A percentile compares a stretch with the other conserved stretches of the same genome.
Evolutionary conservation across 345 rosid species (phyloP).

Genomic region (Euphorbia lathyris): DNA sequence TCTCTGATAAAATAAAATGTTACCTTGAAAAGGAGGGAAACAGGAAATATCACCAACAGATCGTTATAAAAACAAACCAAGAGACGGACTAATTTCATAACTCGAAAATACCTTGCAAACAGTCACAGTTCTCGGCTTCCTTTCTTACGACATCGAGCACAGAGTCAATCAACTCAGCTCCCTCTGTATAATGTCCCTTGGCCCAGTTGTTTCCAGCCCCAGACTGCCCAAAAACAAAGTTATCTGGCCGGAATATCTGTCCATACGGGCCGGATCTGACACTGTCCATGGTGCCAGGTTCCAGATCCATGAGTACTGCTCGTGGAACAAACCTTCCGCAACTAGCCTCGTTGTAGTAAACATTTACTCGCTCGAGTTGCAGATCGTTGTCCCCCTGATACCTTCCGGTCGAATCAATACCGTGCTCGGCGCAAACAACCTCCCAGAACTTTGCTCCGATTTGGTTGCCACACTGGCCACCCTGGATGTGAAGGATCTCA

Average conservation of each 20-base stretch:
- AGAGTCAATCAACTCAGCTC: conserved; percentile 73
- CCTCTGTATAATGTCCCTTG: conserved; percentile 76
- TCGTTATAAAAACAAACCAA: too few relatives aligned
- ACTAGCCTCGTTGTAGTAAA: conserved; percentile 76
- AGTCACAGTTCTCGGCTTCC: conserved; percentile 78
- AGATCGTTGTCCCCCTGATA: conserved; percentile 62
- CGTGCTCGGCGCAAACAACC: conserved; percentile 74
- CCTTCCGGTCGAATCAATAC: conserved; percentile 74
- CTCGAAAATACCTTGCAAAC: conserved; percentile 51
- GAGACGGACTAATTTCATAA: too few relatives aligned
- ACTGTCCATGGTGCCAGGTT: conserved; percentile 84
- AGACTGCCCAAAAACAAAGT: conserved; percentile 71
- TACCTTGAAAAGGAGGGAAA: background rate
- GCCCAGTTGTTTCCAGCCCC: conserved; percentile 88
- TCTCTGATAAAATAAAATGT: too few relatives aligned
- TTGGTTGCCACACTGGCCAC: conserved; percentile 80
- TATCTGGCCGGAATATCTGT: conserved; percentile 70
- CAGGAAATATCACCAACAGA: background rate
- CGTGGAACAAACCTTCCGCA: conserved; percentile 77
- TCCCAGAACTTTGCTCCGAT: conserved; percentile 91
- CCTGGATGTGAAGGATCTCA: conserved; percentile 78
- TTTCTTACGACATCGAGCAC: conserved; percentile 72
- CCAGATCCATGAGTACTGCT: conserved; percentile 75
- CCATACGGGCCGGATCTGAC: conserved; percentile 74
- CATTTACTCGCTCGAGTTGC: conserved; percentile 67